Percentiles rank a stretch among this genome's conserved stretches.
Evolutionary conservation across 805 yeast species (phyloP).

Genomic region (Spathaspora arborariae): DNA sequence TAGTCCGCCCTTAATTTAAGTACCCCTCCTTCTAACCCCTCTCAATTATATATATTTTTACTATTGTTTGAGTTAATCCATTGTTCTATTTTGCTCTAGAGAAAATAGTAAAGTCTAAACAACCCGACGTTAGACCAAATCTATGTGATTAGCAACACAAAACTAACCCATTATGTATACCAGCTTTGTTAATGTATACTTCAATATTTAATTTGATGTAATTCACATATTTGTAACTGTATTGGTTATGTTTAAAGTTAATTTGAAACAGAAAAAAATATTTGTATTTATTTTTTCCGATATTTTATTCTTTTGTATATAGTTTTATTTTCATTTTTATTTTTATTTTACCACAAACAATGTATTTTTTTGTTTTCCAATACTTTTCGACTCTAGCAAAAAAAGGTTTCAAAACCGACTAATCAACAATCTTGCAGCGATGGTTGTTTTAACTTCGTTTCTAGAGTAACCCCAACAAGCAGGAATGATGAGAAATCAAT

Average conservation of each 20-base stretch:
- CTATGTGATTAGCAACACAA: background rate
- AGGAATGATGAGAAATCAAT: background rate
- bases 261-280: background rate
- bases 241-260: too few species aligned
- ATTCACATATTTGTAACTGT: background rate
- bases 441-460: background rate
- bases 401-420: background rate
- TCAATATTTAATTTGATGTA: background rate
- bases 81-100: background rate
- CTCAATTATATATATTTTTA: background rate
- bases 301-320: background rate
- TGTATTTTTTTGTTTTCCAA: background rate
- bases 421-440: background rate
- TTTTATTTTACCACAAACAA: background rate
- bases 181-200: background rate
- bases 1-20: background rate
- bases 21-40: background rate
- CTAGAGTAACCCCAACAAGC: background rate
- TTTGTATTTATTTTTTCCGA: too few species aligned
- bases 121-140: background rate
- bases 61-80: background rate
- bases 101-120: conserved; percentile 1
- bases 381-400: background rate
- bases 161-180: background rate
- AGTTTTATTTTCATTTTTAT: background rate